A percentile compares a stretch with the other conserved stretches of the same genome.
Evolutionary conservation across 1,139 yeast genomes (phyloP).

Genomic region (Sporopachydermia cereana): DNA sequence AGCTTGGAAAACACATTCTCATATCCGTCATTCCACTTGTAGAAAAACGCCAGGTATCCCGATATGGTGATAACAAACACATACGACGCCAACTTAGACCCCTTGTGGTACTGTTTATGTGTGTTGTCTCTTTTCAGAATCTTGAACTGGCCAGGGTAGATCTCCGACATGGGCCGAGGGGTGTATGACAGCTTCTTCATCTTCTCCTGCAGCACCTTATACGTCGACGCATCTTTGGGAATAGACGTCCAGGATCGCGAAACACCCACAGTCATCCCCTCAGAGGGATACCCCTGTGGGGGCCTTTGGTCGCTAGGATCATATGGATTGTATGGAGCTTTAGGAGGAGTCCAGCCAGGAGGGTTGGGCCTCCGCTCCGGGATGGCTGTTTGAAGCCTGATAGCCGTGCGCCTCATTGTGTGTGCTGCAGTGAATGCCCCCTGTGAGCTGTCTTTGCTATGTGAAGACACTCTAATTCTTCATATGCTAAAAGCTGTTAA

Average conservation of each 20-base stretch:
- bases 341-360: constrained; percentile 72
- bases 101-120: constrained; percentile 42
- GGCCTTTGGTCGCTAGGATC: constrained; percentile 72
- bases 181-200: constrained; percentile 66
- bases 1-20: constrained; percentile 66
- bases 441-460: too few relatives aligned
- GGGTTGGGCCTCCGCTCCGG: constrained; percentile 62
- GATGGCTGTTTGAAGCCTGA: too few relatives aligned
- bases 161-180: constrained; percentile 63
- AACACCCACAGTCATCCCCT: constrained; percentile 44
- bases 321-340: constrained; percentile 77
- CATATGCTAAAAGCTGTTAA: too few relatives aligned
- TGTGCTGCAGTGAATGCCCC: too few relatives aligned
- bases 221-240: constrained; percentile 60
- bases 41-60: constrained; percentile 42
- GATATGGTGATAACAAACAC: constrained; percentile 27
- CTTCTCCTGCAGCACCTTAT: constrained; percentile 57
- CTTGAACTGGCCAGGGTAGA: constrained; percentile 73
- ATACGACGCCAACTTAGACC: constrained; percentile 39
- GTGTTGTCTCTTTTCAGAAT: constrained; percentile 52
- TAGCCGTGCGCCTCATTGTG: too few relatives aligned
- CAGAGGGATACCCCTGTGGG: constrained; percentile 78
- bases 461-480: too few relatives aligned
- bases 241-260: constrained; percentile 38
- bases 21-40: constrained; percentile 77